phyloP scores from a whole-genome alignment of 179 eudicot species.

The Drosera spatulata region DNA sequence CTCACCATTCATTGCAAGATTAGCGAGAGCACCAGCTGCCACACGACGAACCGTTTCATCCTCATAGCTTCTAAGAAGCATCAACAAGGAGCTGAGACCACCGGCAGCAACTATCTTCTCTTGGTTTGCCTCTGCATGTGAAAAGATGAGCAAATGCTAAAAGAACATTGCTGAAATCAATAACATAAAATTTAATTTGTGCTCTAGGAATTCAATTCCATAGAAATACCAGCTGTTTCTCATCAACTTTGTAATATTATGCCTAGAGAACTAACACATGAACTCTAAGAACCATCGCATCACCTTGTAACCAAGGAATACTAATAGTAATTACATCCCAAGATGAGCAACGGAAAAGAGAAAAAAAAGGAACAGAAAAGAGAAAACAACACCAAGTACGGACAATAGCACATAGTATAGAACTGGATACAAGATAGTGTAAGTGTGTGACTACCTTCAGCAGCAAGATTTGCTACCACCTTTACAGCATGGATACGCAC shows the following conservation, averaged over 20 bases:
- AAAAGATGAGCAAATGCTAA: not conserved
- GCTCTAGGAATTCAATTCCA: too few species aligned
- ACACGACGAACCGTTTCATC: constrained; percentile 95
- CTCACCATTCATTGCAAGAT: constrained; percentile 97
- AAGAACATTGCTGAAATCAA: not conserved
- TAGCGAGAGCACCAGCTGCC: constrained; percentile 99
- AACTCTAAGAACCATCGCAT: too few species aligned
- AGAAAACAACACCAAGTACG: not conserved
- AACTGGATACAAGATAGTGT: not conserved
- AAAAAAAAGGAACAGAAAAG: too few species aligned
- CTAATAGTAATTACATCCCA: too few species aligned
- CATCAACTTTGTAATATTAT: too few species aligned
- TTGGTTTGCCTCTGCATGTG: constrained; percentile 70
- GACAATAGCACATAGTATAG: not conserved
- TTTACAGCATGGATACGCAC: constrained; percentile 96
- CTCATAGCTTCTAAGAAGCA: constrained; percentile 88
- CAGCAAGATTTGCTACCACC: constrained; percentile 98
- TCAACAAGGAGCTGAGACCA: constrained; percentile 85
- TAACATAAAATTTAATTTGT: not conserved
- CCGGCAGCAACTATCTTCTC: constrained; percentile 94
- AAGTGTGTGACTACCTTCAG: constrained; percentile 57
- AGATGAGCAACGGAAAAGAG: too few species aligned
- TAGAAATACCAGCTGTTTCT: too few species aligned
- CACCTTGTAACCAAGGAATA: too few species aligned
- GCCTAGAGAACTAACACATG: too few species aligned